Evolutionary conservation across 176 grass and related monocot species (phyloP).

Genomic region (Carex kokanica): DNA sequence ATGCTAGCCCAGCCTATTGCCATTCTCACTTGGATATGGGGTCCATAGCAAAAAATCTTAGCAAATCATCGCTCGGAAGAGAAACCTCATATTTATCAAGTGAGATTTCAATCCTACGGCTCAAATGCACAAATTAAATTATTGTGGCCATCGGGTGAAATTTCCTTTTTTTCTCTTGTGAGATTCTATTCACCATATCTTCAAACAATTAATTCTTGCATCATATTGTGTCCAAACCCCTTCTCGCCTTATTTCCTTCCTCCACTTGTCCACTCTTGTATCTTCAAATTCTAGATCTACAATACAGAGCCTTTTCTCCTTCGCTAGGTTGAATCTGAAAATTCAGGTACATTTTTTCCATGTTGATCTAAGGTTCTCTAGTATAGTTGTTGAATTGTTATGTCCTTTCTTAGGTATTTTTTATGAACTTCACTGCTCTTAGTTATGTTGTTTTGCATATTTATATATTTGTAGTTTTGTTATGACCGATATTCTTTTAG

Average conservation of each 20-base stretch:
- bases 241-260: neutral
- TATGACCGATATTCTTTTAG: neutral
- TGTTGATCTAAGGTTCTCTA: neutral
- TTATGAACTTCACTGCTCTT: neutral
- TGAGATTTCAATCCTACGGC: neutral
- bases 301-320: neutral
- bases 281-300: slow-evolving; percentile 3
- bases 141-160: neutral
- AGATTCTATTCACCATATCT: neutral
- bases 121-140: neutral
- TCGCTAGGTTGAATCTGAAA: neutral
- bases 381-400: neutral
- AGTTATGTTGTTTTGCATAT: neutral
- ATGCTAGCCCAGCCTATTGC: too few species aligned
- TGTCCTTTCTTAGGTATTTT: neutral
- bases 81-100: neutral
- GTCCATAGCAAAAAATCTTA: neutral
- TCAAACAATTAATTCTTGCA: slow-evolving; percentile 4
- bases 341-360: neutral
- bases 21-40: neutral
- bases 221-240: neutral
- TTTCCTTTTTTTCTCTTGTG: neutral
- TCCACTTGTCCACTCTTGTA: neutral
- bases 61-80: neutral
- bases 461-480: neutral